phyloP scores from a whole-genome alignment of 2,329 filamentous ascomycete genomes.

The Penicillium sp. region DNA sequence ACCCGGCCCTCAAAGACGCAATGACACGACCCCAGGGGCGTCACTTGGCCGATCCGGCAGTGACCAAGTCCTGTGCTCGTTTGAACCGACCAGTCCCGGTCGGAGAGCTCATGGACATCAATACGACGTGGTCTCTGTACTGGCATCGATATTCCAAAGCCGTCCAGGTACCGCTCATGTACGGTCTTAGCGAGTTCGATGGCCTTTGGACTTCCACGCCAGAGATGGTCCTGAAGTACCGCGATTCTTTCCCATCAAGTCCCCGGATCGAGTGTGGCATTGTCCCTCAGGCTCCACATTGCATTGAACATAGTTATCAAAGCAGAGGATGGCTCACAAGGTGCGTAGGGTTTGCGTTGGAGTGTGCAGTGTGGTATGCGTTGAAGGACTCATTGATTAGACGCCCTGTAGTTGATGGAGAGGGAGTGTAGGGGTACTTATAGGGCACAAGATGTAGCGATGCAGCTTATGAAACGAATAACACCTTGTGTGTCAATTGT shows the following conservation, averaged over 20 bases:
- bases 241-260: slow-evolving; percentile 6
- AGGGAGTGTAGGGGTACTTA: too few relatives aligned
- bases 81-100: slow-evolving; percentile 9
- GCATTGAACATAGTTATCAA: slow-evolving; percentile 10
- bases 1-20: slow-evolving; percentile 5
- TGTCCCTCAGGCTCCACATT: slow-evolving; percentile 9
- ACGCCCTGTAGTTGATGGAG: too few relatives aligned
- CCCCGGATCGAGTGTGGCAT: slow-evolving; percentile 2
- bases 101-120: slow-evolving; percentile 9
- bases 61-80: neutral
- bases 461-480: too few relatives aligned
- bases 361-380: slow-evolving; percentile 2
- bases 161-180: slow-evolving; percentile 11
- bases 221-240: slow-evolving; percentile 2
- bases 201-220: slow-evolving; percentile 6
- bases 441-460: too few relatives aligned
- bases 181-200: slow-evolving; percentile 12
- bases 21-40: slow-evolving; percentile 7
- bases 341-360: slow-evolving; percentile 13
- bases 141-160: slow-evolving; percentile 8
- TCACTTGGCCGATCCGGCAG: neutral
- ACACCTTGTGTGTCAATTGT: too few relatives aligned
- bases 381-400: neutral
- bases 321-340: slow-evolving; percentile 5
- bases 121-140: slow-evolving; percentile 5